Conservation (phyloP, 768 basidiomycete genomes). For the Zangia roseola region DNA sequence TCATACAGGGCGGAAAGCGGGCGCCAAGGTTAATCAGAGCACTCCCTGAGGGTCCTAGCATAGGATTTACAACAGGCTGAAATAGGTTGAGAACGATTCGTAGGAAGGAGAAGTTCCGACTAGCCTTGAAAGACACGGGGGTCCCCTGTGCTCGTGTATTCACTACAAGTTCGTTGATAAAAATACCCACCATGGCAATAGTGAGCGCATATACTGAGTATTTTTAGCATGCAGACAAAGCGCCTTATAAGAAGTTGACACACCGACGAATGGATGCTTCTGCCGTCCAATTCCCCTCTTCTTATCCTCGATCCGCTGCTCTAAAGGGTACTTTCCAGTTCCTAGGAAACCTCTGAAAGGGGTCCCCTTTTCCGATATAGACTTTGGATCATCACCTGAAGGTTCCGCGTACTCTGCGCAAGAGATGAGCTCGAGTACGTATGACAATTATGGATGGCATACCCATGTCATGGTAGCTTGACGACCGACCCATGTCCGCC, state of each 20-base stretch:
- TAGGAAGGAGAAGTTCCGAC: constrained; percentile 8
- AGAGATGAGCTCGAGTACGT: neutral
- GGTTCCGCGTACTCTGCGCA: constrained; percentile 66
- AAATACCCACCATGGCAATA: constrained; percentile 63
- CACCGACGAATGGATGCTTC: constrained; percentile 74
- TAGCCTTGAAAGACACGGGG: constrained; percentile 81
- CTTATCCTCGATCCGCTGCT: constrained; percentile 87
- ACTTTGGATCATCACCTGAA: constrained; percentile 23
- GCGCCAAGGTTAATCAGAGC: constrained; percentile 87
- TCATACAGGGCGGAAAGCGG: constrained; percentile 94
- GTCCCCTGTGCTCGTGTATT: constrained; percentile 77
- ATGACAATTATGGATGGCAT: neutral
- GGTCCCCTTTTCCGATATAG: constrained; percentile 39
- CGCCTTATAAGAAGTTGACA: constrained; percentile 20
- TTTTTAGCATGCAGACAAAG: constrained; percentile 1
- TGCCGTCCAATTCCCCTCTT: constrained; percentile 83
- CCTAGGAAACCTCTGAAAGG: constrained; percentile 45
- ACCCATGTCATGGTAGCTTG: constrained; percentile 57
- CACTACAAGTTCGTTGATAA: constrained; percentile 83
- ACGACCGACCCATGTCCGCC: constrained; percentile 38
- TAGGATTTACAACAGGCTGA: constrained; percentile 80
- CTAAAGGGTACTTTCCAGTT: constrained; percentile 55
- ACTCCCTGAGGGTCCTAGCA: constrained; percentile 86
- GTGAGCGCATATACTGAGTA: constrained; percentile 61
- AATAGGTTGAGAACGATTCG: constrained; percentile 7